phyloP scores from a whole-genome alignment of 1,284 basidiomycete species.

The Lentinula novae-zelandiae region DNA sequence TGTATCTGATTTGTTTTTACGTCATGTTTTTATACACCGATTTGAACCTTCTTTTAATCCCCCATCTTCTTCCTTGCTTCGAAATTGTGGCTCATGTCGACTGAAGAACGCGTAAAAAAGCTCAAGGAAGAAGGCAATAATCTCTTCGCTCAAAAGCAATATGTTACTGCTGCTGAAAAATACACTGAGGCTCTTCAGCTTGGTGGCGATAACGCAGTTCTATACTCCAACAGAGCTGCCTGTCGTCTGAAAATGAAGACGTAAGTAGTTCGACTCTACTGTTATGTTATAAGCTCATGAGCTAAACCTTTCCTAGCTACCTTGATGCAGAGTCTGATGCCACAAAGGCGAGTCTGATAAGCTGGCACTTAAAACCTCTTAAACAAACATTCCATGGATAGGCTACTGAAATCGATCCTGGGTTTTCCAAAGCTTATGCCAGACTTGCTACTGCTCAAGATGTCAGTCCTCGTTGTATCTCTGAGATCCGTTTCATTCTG shows the following conservation, averaged over 20 bases:
- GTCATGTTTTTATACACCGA: background rate
- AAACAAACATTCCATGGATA: too few relatives aligned
- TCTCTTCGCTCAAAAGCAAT: constrained; percentile 41
- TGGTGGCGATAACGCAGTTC: constrained; percentile 14
- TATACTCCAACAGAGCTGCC: constrained; percentile 16
- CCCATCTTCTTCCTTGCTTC: constrained; percentile 28
- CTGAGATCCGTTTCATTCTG: too few relatives aligned
- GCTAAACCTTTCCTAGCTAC: too few relatives aligned
- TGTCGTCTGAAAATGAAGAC: background rate
- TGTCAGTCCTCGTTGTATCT: constrained; percentile 1
- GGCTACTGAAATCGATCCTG: constrained; percentile 13
- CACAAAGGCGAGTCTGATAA: too few relatives aligned
- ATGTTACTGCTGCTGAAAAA: constrained; percentile 32
- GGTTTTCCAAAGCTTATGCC: constrained; percentile 16
- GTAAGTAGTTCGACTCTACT: too few relatives aligned
- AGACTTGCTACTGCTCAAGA: constrained; percentile 15
- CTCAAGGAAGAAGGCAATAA: constrained; percentile 14
- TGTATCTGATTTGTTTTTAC: too few relatives aligned
- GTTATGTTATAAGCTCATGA: too few relatives aligned
- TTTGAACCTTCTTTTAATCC: background rate
- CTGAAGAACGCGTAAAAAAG: background rate
- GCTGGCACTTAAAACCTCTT: too few relatives aligned
- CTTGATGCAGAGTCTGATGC: too few relatives aligned
- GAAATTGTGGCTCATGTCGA: background rate
- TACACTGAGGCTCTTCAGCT: constrained; percentile 20